phyloP scores from a whole-genome alignment of 371 early-diverging fungal genomes.

The Nematocida sp. region DNA sequence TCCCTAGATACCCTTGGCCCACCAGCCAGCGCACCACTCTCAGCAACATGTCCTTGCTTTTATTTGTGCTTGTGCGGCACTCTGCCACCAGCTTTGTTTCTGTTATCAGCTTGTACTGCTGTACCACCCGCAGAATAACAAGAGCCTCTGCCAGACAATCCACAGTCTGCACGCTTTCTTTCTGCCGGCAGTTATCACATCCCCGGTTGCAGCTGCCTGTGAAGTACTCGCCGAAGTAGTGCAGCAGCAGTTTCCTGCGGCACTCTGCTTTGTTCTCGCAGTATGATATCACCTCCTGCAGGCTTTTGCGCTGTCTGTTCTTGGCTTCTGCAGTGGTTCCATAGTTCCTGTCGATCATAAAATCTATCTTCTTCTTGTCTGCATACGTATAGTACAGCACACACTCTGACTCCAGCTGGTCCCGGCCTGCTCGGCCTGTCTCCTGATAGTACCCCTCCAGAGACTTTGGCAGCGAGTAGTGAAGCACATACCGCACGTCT shows the following conservation, averaged over 20 bases:
- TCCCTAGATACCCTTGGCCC: conserved; percentile 52
- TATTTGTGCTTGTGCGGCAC: conserved; percentile 70
- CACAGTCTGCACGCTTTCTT: background rate
- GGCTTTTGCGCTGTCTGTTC: conserved; percentile 67
- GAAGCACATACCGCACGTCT: conserved; percentile 94
- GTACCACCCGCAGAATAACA: conserved; percentile 44
- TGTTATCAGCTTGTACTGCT: conserved; percentile 67
- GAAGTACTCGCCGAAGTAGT: conserved; percentile 87
- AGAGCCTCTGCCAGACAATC: conserved; percentile 56
- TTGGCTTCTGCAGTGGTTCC: conserved; percentile 70
- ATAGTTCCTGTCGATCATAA: conserved; percentile 78
- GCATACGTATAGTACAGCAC: conserved; percentile 75
- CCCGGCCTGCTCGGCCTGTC: conserved; percentile 94
- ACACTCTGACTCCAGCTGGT: conserved; percentile 77
- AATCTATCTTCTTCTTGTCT: conserved; percentile 71
- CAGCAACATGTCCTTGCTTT: conserved; percentile 53
- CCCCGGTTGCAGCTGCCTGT: conserved; percentile 69
- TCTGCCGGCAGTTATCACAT: conserved; percentile 80
- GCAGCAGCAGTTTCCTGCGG: conserved; percentile 77
- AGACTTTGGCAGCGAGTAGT: conserved; percentile 82
- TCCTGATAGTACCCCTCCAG: conserved; percentile 98
- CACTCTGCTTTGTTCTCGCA: conserved; percentile 89
- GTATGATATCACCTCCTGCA: conserved; percentile 77
- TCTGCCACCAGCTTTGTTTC: conserved; percentile 71
- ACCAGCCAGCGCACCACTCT: conserved; percentile 54